phyloP scores from a whole-genome alignment of 306 rosid genomes.

The Gastrolobium villosum region DNA sequence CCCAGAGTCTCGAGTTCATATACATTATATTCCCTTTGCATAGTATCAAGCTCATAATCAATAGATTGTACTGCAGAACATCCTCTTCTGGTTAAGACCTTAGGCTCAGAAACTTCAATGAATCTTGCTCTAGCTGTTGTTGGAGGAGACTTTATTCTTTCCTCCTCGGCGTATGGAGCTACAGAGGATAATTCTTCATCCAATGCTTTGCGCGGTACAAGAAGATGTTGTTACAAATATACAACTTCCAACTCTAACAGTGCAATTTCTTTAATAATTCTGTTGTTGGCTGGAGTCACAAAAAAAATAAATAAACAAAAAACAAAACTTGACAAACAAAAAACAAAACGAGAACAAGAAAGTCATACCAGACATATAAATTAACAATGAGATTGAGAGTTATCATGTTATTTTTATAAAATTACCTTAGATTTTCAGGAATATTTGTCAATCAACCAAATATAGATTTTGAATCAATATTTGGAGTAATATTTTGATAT shows the following conservation, averaged over 20 bases:
- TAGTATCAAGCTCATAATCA: slow-evolving; percentile 49
- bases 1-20: slow-evolving; percentile 47
- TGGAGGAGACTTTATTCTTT: slow-evolving; percentile 57
- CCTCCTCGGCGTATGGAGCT: slow-evolving; percentile 60
- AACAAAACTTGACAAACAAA: slow-evolving; percentile 18
- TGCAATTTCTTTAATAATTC: slow-evolving; percentile 86
- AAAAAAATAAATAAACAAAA: background rate
- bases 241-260: slow-evolving; percentile 89
- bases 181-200: slow-evolving; percentile 64
- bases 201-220: slow-evolving; percentile 92
- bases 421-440: too few relatives aligned
- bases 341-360: slow-evolving; percentile 29
- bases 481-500: too few relatives aligned
- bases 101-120: slow-evolving; percentile 53
- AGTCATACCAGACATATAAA: background rate
- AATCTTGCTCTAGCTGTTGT: slow-evolving; percentile 56
- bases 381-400: too few relatives aligned
- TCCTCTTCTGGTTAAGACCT: slow-evolving; percentile 53
- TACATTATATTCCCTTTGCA: slow-evolving; percentile 51
- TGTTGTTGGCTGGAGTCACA: slow-evolving; percentile 79
- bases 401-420: too few relatives aligned
- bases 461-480: too few relatives aligned
- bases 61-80: slow-evolving; percentile 58
- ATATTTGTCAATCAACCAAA: too few relatives aligned
- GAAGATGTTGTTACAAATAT: slow-evolving; percentile 94